Percentiles rank a stretch among this genome's conserved stretches.
These are phyloP conservation scores for Graphiopsis chlorocephala DNA, from an alignment of 2,329 filamentous ascomycete species.

Conservation along the genomic window DNA sequence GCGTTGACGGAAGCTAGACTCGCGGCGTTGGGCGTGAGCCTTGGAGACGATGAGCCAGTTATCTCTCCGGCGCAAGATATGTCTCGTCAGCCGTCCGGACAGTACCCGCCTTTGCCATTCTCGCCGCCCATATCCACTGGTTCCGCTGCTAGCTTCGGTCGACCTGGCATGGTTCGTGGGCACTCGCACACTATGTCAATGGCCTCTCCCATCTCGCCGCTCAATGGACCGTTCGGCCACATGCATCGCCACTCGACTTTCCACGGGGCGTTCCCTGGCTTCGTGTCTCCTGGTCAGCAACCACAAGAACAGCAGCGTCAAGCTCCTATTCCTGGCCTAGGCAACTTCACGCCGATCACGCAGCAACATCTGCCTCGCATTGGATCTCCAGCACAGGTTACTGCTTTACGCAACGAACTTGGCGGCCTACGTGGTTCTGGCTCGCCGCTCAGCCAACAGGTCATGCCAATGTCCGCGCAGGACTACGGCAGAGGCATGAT, in stretches of 20 bases:
- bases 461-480: slow-evolving; percentile 27
- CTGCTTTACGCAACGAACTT: slow-evolving; percentile 31
- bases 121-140: slow-evolving; percentile 79
- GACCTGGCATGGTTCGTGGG: slow-evolving; percentile 32
- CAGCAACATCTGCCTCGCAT: slow-evolving; percentile 37
- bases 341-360: slow-evolving; percentile 21
- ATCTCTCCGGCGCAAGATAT: slow-evolving; percentile 50
- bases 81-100: slow-evolving; percentile 70
- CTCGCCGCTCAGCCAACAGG: slow-evolving; percentile 58
- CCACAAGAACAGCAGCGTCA: slow-evolving; percentile 14
- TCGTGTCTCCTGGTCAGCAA: slow-evolving; percentile 12
- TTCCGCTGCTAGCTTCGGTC: slow-evolving; percentile 66
- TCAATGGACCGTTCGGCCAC: slow-evolving; percentile 53
- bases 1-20: slow-evolving; percentile 88
- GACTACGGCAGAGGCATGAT: slow-evolving; percentile 39
- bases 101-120: slow-evolving; percentile 73
- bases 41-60: slow-evolving; percentile 66
- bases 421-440: slow-evolving; percentile 40
- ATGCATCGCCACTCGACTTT: slow-evolving; percentile 72
- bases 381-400: slow-evolving; percentile 45
- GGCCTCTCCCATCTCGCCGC: slow-evolving; percentile 70
- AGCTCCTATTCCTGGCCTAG: slow-evolving; percentile 18
- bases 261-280: slow-evolving; percentile 22
- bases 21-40: slow-evolving; percentile 81
- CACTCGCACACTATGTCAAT: slow-evolving; percentile 59